Evolutionary conservation across 495 filamentous ascomycete species (phyloP).

Genomic region (Tuber aestivum): DNA sequence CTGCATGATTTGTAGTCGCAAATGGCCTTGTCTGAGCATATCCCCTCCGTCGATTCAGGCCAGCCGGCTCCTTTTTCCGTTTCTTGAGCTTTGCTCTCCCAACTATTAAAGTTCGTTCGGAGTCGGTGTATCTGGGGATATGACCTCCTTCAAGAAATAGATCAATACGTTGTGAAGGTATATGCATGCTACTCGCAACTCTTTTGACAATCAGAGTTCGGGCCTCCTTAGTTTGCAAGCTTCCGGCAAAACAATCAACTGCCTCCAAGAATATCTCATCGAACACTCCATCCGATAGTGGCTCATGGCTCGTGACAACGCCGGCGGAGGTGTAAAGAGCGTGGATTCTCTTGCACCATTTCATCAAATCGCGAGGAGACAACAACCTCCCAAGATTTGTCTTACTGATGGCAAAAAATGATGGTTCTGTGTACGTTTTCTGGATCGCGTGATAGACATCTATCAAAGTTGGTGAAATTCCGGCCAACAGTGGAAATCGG

Average conservation of each 20-base stretch:
- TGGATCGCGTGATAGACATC: constrained; percentile 66
- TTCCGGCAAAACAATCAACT: constrained; percentile 78
- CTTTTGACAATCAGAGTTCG: constrained; percentile 56
- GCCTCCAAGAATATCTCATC: constrained; percentile 88
- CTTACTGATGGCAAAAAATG: constrained; percentile 53
- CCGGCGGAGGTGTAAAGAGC: constrained; percentile 54
- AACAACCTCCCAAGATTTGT: constrained; percentile 54
- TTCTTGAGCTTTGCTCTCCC: constrained; percentile 60
- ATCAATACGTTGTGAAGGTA: constrained; percentile 69
- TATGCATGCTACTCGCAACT: constrained; percentile 77
- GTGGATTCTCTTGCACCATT: constrained; percentile 75
- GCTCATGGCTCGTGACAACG: constrained; percentile 61
- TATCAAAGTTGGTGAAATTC: constrained; percentile 65
- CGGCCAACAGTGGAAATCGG: constrained; percentile 62
- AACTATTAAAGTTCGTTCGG: constrained; percentile 54
- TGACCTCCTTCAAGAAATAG: constrained; percentile 60
- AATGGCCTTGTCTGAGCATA: constrained; percentile 53
- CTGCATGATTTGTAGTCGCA: constrained; percentile 66
- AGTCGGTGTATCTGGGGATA: constrained; percentile 58
- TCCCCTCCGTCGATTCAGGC: constrained; percentile 45
- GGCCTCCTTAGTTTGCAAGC: constrained; percentile 60
- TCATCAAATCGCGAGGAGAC: constrained; percentile 77
- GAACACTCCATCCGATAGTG: constrained; percentile 62
- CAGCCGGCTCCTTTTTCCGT: constrained; percentile 40
- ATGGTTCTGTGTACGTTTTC: constrained; percentile 49